These are phyloP conservation scores for Globisporangium acanthophoron DNA, from an alignment of 352 stramenopile genomes.

Conservation along the genomic window DNA sequence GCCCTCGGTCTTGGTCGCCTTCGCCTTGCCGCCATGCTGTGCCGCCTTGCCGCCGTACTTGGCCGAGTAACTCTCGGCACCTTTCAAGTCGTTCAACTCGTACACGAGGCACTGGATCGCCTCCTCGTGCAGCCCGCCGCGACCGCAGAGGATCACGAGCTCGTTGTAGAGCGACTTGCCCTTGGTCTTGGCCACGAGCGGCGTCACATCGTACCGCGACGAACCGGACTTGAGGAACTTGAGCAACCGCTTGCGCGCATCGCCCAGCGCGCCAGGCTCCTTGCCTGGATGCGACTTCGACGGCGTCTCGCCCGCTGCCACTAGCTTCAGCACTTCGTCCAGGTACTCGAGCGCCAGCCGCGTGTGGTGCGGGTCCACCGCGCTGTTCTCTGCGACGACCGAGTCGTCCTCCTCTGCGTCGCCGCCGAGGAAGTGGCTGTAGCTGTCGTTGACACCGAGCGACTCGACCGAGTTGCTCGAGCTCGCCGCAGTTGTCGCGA, in stretches of 20 bases:
- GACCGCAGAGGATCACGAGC: conserved; percentile 81
- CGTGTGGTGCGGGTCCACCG: conserved; percentile 75
- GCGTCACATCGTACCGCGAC: conserved; percentile 70
- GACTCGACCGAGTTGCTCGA: conserved; percentile 14
- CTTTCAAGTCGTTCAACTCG: conserved; percentile 75
- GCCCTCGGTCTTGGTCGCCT: conserved; percentile 48
- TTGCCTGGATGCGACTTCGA: conserved; percentile 82
- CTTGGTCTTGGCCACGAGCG: conserved; percentile 75
- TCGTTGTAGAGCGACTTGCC: conserved; percentile 74
- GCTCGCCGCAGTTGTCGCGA: conserved; percentile 7
- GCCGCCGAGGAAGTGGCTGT: conserved; percentile 73
- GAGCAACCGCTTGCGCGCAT: conserved; percentile 72
- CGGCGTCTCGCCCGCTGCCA: conserved; percentile 57
- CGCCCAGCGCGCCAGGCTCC: conserved; percentile 60
- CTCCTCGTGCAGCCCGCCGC: conserved; percentile 73
- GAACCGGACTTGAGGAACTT: conserved; percentile 75
- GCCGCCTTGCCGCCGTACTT: conserved; percentile 52
- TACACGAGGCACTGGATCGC: conserved; percentile 70
- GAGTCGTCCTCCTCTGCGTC: conserved; percentile 55
- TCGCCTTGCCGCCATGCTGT: conserved; percentile 7
- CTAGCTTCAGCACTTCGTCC: conserved; percentile 74
- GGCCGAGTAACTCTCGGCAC: conserved; percentile 75
- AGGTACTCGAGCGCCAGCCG: conserved; percentile 83
- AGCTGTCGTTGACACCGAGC: conserved; percentile 70
- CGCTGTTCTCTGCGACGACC: conserved; percentile 16